Percentiles rank a stretch among this genome's conserved stretches.
phyloP scores from a whole-genome alignment of 2,329 filamentous ascomycete genomes.

The Colletotrichum sp. region DNA sequence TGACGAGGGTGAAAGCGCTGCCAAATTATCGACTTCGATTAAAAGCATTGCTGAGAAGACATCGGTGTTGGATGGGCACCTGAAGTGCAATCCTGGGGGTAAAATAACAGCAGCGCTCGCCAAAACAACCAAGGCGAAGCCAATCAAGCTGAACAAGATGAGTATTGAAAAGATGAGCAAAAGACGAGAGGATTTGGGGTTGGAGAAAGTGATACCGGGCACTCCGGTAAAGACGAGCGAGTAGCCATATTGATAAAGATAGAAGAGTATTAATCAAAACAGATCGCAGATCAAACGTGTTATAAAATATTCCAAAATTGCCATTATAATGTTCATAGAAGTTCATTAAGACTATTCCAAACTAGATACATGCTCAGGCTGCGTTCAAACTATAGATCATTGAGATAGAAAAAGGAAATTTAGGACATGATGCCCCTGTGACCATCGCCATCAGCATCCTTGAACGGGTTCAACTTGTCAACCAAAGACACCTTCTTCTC shows the following conservation, averaged over 20 bases:
- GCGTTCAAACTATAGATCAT: background rate
- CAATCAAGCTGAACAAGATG: background rate
- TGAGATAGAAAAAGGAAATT: background rate
- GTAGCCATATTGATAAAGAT: background rate
- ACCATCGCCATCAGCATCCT: slow-evolving; percentile 27
- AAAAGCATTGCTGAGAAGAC: background rate
- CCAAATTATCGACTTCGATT: background rate
- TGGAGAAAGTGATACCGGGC: background rate
- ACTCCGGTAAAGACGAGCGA: background rate
- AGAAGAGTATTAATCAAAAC: background rate
- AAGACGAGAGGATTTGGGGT: background rate
- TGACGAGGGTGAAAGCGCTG: background rate
- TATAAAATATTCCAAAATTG: too few species aligned
- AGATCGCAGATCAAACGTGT: too few species aligned
- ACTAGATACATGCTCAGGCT: background rate
- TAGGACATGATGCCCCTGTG: slow-evolving; percentile 27
- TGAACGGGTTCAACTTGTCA: slow-evolving; percentile 28
- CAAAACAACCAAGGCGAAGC: rapidly evolving
- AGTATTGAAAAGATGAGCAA: background rate
- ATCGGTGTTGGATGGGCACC: background rate
- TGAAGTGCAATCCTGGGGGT: background rate
- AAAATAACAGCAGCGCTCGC: background rate
- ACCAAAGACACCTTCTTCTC: slow-evolving; percentile 22
- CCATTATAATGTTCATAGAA: background rate
- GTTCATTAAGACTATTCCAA: background rate